Base-by-base conservation (phyloP, 2,329 filamentous ascomycete genomes). In the Sphaerulina musiva region DNA sequence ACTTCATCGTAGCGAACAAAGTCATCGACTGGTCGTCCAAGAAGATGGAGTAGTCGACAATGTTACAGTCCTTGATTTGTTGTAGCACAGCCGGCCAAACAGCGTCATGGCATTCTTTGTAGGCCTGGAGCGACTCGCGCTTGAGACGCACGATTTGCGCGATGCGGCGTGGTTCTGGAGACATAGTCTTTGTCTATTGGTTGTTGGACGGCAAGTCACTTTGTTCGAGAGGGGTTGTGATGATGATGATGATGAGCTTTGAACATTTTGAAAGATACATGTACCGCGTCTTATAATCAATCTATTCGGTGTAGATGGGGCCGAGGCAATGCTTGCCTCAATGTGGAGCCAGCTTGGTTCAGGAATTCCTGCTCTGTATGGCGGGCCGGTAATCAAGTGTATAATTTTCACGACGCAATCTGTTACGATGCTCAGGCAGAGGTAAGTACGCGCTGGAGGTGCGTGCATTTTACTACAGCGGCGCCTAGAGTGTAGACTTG, bases 11-110 rank as follows among this genome's bases (percentile, higher is more conserved):
- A 0, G 85, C 85, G 66, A 91, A 91, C 1, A 92, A 76, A 41
- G 84, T 83, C 51, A 80, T 73, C 0, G 79, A 78, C 4, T 68
- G 71, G 10, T 82, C 76, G 65, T 88, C 84, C 62, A 87, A 81
- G 72, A 80, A 89, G 67, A 91, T 79, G 60, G 82, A 87, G 64
- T 90, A 92, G 66, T 92, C 87, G 57, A 77, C 73, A 55, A 92
- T 87, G 61, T 86, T 86, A 68, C 83, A 87, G 40, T 84, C 80
- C 67, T 84, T 82, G 65, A 92, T 90, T 72, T 89, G 85, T 68
- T 82, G 78, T 34, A 88, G 72, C 1, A 93, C 86, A 62, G 87
- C 85, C 5, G 86, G 86, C 87, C 87, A 92, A 0, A 89, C 85
- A 4, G 77, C 78, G 6, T 81, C 82, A 66, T 91, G 87, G 58